These are phyloP conservation scores for Sugiyamaella neomexicana DNA, from an alignment of 1,139 yeast species.

Conservation along the genomic window DNA sequence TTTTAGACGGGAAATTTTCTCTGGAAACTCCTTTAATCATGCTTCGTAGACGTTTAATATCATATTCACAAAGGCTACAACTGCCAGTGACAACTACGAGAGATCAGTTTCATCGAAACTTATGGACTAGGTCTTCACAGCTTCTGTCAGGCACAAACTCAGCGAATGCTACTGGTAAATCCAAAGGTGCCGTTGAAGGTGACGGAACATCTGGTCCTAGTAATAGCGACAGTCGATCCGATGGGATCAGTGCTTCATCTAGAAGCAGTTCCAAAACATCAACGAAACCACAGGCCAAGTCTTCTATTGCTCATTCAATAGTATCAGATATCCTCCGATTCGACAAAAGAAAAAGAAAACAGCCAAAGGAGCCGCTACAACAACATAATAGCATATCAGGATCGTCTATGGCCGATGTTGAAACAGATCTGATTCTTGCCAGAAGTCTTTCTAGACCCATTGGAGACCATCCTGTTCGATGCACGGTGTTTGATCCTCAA, in stretches of 20 bases:
- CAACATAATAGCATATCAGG: neutral
- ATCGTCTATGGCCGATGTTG: constrained; percentile 7
- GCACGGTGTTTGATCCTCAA: constrained; percentile 72
- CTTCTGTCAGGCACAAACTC: neutral
- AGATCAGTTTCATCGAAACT: neutral
- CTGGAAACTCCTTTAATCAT: neutral
- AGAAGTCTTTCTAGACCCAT: constrained; percentile 38
- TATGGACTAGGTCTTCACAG: constrained; percentile 6
- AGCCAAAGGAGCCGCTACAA: neutral
- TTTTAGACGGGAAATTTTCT: neutral
- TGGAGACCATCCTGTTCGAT: constrained; percentile 47
- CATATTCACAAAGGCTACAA: neutral
- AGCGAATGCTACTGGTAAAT: neutral
- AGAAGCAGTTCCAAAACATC: neutral
- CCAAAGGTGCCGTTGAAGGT: too few species aligned
- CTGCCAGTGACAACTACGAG: neutral
- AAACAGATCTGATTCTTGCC: constrained; percentile 38
- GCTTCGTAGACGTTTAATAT: neutral
- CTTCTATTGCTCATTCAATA: constrained; percentile 1
- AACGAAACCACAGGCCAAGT: neutral
- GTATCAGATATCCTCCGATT: constrained; percentile 12
- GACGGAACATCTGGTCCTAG: too few species aligned
- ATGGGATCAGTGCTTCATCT: too few species aligned
- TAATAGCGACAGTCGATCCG: too few species aligned
- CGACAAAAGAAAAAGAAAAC: constrained; percentile 7